These are phyloP conservation scores for Nakaseomyces sp. DNA, from an alignment of 1,139 yeast genomes.

Conservation along the genomic window DNA sequence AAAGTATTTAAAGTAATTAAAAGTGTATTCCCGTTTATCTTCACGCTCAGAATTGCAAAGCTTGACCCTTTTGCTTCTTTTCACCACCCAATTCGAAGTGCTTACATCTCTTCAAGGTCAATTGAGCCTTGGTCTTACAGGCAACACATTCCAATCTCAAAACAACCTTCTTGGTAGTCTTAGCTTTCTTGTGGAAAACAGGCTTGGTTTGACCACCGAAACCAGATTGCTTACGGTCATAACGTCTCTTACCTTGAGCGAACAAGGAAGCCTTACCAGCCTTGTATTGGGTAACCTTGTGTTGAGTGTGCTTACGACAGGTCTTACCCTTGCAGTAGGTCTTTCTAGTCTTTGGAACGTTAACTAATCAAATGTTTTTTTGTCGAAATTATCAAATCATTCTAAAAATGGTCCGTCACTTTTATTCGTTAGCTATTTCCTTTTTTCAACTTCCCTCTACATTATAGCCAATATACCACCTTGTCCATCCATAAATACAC, in stretches of 20 bases:
- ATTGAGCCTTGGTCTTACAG: slow-evolving; percentile 99
- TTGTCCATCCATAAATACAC: background rate
- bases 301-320: slow-evolving; percentile 99
- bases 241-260: slow-evolving; percentile 99
- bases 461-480: background rate
- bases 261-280: slow-evolving; percentile 99
- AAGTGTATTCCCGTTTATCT: slow-evolving; percentile 5
- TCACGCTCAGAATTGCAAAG: slow-evolving; percentile 70
- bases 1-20: slow-evolving; percentile 2
- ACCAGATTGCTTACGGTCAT: slow-evolving; percentile 99
- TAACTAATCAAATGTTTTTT: slow-evolving; percentile 46
- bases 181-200: slow-evolving; percentile 99
- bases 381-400: background rate
- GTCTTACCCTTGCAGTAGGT: slow-evolving; percentile 99
- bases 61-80: slow-evolving; percentile 99
- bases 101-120: slow-evolving; percentile 98
- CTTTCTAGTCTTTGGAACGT: slow-evolving; percentile 99
- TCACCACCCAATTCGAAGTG: slow-evolving; percentile 99
- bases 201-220: slow-evolving; percentile 99
- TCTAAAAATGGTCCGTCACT: background rate
- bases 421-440: background rate
- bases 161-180: slow-evolving; percentile 99
- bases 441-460: background rate
- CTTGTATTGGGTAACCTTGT: slow-evolving; percentile 99
- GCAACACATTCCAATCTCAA: slow-evolving; percentile 97